phyloP scores from a whole-genome alignment of 768 basidiomycete genomes.

The Phanerodontia chrysosporium region DNA sequence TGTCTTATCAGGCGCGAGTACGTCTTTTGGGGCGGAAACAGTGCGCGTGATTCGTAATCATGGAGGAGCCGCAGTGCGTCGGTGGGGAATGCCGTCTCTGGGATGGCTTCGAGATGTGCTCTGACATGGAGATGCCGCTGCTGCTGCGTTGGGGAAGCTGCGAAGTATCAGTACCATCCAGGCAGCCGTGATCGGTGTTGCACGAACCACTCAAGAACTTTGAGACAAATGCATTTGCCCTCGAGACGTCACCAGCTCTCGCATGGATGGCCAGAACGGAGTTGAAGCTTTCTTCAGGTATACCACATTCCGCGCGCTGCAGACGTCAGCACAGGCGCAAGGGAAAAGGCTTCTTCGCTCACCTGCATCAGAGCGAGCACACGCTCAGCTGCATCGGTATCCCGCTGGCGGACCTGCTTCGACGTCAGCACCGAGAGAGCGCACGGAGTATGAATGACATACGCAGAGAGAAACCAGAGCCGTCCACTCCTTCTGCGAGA shows the following conservation, averaged over 20 bases:
- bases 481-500: conserved; percentile 10
- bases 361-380: conserved; percentile 54
- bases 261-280: conserved; percentile 49
- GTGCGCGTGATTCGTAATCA: conserved; percentile 58
- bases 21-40: conserved; percentile 65
- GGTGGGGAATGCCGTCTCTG: conserved; percentile 47
- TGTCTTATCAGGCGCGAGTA: conserved; percentile 67
- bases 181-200: neutral
- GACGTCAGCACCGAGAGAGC: neutral
- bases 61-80: conserved; percentile 68
- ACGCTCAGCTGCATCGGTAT: conserved; percentile 44
- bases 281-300: conserved; percentile 33
- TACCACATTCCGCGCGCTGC: conserved; percentile 42
- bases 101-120: conserved; percentile 51
- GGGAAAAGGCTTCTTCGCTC: conserved; percentile 1
- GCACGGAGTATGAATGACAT: conserved; percentile 1
- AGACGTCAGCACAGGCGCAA: neutral
- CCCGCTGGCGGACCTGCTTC: conserved; percentile 42
- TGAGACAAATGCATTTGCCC: conserved; percentile 42
- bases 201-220: conserved; percentile 16
- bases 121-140: conserved; percentile 75
- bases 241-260: conserved; percentile 37
- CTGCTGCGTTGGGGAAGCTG: conserved; percentile 38
- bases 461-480: conserved; percentile 13
- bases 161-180: conserved; percentile 12